These are phyloP conservation scores for Metschnikowia proteae DNA, from an alignment of 805 yeast species.

Conservation along the genomic window DNA sequence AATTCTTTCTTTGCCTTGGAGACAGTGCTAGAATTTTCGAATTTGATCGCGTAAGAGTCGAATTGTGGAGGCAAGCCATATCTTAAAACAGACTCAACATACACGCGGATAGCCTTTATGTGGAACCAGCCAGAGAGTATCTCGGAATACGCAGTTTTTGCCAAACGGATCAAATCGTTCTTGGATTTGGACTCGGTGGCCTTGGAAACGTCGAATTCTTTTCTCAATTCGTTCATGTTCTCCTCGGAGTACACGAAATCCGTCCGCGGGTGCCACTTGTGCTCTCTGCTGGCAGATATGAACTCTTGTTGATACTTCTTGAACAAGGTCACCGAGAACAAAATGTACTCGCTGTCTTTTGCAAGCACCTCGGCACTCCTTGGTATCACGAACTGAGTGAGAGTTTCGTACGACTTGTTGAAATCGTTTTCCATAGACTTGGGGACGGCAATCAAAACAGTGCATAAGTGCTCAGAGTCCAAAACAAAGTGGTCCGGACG, in stretches of 20 bases:
- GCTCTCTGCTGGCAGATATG: conserved; percentile 68
- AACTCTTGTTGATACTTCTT: conserved; percentile 74
- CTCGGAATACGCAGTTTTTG: conserved; percentile 87
- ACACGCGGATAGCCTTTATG: conserved; percentile 78
- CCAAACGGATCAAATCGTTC: conserved; percentile 75
- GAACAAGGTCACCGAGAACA: conserved; percentile 81
- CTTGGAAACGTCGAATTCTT: conserved; percentile 74
- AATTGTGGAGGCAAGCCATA: conserved; percentile 97
- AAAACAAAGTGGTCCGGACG: conserved; percentile 78
- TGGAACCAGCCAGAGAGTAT: conserved; percentile 85
- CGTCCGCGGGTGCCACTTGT: conserved; percentile 80
- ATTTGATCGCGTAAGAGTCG: conserved; percentile 46
- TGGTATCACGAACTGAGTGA: conserved; percentile 83
- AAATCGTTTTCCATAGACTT: conserved; percentile 58
- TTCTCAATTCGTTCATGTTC: conserved; percentile 61
- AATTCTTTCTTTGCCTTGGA: conserved; percentile 66
- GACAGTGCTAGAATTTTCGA: conserved; percentile 39
- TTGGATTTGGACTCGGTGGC: conserved; percentile 69
- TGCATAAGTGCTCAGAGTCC: conserved; percentile 80
- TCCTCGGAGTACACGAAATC: conserved; percentile 87
- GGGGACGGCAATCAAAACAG: conserved; percentile 88
- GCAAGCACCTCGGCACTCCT: conserved; percentile 73
- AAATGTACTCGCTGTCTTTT: conserved; percentile 66
- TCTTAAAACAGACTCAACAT: conserved; percentile 90
- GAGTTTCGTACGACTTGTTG: conserved; percentile 66